Evolutionary conservation across 169 alveolate species (phyloP), one percentile per base, ranked within the genome.

Genomic region (Cryptosporidium parvum): DNA sequence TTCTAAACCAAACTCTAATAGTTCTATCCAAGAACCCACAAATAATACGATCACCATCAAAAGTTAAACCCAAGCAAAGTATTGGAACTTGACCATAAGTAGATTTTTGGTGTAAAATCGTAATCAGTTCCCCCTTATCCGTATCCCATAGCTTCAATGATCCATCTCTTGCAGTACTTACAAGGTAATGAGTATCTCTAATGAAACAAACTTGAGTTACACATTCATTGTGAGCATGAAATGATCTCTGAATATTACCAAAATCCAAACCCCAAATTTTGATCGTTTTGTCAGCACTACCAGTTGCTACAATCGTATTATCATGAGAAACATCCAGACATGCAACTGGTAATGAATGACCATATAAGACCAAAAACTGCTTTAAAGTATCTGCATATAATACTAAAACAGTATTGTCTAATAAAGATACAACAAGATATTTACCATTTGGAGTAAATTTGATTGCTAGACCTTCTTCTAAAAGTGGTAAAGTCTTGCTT

Each of bases 251-350:
- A 70, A 42, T 59, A 70, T 91, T 94, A 23, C 98, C 98, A 86
- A 93, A 94, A 84, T 96, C 97, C 35, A 94, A 80, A 44, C 95
- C 96, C 98, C 98, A 96, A 6, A 95, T 86, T 92, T 95, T 94
- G 29, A 95, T 67, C 1, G 93, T 93, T 69, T 94, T 95, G 75
- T 96, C 98, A 62, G 95, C 86, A 3, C 96, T 89, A 18, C 95
- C 91, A 10, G 97, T 91, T 39, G 97, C 96, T 91, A 96, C 70
- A 69, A 95, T 85, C 29, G 93, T 92, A 48, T 92, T 84, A 75
- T 95, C 98, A 16, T 94, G 91, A 10, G 97, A 86, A 23, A 95
- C 86, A 65, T 92, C 96, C 65, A 96, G 69, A 45, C 96, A 91
- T 16, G 95, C 92, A 12, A 95, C 95, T 10, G 97, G 98, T 65